These are phyloP conservation scores for Spinellus fusiger DNA, from an alignment of 192 early-diverging fungal genomes.

Conservation along the genomic window DNA sequence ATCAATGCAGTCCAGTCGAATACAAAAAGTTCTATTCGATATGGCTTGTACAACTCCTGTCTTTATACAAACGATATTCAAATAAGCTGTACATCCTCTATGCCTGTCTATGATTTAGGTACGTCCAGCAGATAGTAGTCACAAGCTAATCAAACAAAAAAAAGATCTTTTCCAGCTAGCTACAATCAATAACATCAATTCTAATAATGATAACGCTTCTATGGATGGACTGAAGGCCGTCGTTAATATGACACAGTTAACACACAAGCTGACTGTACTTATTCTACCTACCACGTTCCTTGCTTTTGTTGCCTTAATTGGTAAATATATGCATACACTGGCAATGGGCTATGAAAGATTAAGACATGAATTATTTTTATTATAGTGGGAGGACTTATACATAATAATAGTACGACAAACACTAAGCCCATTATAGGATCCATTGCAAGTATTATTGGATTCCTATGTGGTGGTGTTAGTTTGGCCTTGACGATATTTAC, in stretches of 20 bases:
- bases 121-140: neutral
- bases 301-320: constrained; percentile 4
- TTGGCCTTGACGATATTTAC: constrained; percentile 5
- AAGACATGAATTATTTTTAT: neutral
- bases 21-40: constrained; percentile 14
- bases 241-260: neutral
- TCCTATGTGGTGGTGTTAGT: constrained; percentile 5
- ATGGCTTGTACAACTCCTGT: constrained; percentile 21
- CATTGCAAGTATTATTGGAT: constrained; percentile 1
- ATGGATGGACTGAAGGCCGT: neutral
- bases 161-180: neutral
- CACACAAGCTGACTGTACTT: neutral
- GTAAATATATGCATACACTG: neutral
- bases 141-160: neutral
- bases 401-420: constrained; percentile 1
- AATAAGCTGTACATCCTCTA: neutral
- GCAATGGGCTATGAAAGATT: neutral
- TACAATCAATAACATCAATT: neutral
- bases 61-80: neutral
- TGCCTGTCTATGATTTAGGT: neutral
- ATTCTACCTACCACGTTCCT: constrained; percentile 11
- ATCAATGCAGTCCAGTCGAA: neutral
- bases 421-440: constrained; percentile 7
- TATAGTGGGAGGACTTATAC: neutral
- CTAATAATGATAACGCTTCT: neutral